These are phyloP conservation scores for Penstemon eatonii DNA, from an alignment of 257 asterid genomes.

Conservation along the genomic window DNA sequence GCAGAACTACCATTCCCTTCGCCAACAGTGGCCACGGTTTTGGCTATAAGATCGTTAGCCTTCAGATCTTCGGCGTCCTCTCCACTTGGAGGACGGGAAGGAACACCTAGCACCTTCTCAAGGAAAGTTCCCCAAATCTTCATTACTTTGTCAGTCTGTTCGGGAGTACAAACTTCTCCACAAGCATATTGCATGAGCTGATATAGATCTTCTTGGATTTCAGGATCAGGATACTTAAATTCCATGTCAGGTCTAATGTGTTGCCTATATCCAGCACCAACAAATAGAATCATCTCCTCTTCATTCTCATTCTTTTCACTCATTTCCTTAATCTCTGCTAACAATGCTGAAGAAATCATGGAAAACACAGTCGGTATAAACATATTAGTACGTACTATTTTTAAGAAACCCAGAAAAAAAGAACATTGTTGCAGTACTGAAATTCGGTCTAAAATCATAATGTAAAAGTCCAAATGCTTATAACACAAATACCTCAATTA, in stretches of 20 bases:
- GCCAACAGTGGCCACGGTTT: constrained; percentile 32
- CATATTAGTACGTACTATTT: background rate
- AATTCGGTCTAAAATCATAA: constrained; percentile 11
- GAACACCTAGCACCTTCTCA: constrained; percentile 71
- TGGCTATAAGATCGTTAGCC: constrained; percentile 32
- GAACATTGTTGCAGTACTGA: background rate
- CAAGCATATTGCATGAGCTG: constrained; percentile 77
- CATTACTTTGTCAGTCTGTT: constrained; percentile 71
- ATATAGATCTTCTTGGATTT: constrained; percentile 79
- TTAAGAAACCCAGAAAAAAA: background rate
- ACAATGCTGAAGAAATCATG: constrained; percentile 53
- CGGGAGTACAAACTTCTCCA: constrained; percentile 77
- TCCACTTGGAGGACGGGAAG: constrained; percentile 41
- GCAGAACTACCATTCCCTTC: constrained; percentile 41
- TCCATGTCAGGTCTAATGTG: constrained; percentile 64
- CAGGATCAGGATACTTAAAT: constrained; percentile 68
- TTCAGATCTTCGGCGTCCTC: constrained; percentile 43
- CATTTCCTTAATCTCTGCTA: constrained; percentile 78
- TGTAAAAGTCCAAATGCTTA: constrained; percentile 10
- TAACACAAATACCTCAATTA: constrained; percentile 5
- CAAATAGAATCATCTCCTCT: constrained; percentile 57
- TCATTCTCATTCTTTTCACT: constrained; percentile 57
- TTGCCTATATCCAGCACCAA: constrained; percentile 64
- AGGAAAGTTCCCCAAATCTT: constrained; percentile 77
- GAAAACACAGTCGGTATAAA: constrained; percentile 26